A percentile compares a stretch with the other conserved stretches of the same genome.
phyloP scores from a whole-genome alignment of 176 grass and related monocot species.

The Juncus inflexus region DNA sequence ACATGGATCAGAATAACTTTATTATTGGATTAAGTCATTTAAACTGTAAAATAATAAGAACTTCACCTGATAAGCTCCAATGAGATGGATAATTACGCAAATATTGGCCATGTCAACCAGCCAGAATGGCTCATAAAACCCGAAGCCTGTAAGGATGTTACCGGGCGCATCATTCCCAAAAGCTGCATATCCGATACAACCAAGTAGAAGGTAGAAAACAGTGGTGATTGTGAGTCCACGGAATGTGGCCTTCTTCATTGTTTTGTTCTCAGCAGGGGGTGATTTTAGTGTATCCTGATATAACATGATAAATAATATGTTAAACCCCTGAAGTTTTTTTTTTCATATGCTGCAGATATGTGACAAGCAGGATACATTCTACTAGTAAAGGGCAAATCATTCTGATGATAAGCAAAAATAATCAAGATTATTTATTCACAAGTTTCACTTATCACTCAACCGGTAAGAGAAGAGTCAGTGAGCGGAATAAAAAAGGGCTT shows the following conservation, averaged over 20 bases:
- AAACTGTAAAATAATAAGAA: background rate
- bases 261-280: slow-evolving; percentile 71
- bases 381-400: no score
- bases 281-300: slow-evolving; percentile 61
- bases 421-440: no score
- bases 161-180: slow-evolving; percentile 77
- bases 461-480: no score
- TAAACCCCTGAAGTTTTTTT: background rate
- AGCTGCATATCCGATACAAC: slow-evolving; percentile 72
- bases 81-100: slow-evolving; percentile 89
- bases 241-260: slow-evolving; percentile 69
- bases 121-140: slow-evolving; percentile 95
- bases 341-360: background rate
- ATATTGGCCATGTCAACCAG: slow-evolving; percentile 89
- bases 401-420: no score
- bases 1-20: no score
- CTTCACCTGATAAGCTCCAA: slow-evolving; percentile 75
- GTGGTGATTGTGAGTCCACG: slow-evolving; percentile 65
- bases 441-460: no score
- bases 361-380: no score
- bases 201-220: slow-evolving; percentile 82
- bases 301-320: background rate
- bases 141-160: slow-evolving; percentile 72
- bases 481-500: no score
- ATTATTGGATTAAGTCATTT: no score